phyloP scores from a whole-genome alignment of 192 early-diverging fungal genomes.

The Chytriomyces hyalinus region DNA sequence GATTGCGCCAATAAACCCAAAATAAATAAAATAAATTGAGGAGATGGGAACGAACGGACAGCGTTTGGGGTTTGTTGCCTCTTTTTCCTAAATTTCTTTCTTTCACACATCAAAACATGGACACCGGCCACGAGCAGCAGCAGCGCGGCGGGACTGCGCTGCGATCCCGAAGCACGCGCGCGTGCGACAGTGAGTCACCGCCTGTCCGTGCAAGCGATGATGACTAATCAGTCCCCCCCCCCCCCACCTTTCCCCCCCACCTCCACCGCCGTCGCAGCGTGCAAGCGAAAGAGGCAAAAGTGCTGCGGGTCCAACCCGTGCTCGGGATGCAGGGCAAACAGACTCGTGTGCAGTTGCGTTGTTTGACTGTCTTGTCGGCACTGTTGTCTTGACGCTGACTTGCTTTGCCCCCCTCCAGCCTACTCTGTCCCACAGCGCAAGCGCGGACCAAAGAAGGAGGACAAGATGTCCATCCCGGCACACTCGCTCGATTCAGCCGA shows the following conservation, averaged over 20 bases:
- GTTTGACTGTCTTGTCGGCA: neutral
- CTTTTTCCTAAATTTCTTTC: neutral
- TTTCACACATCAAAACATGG: neutral
- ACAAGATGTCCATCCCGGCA: neutral
- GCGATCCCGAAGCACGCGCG: slow-evolving; percentile 18
- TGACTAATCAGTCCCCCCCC: neutral
- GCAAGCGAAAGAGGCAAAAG: slow-evolving; percentile 34
- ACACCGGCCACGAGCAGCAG: neutral
- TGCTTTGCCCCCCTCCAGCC: neutral
- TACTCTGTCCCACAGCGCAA: slow-evolving; percentile 30
- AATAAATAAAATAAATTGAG: neutral
- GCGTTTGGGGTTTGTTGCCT: neutral
- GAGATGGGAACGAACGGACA: neutral
- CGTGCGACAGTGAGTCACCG: slow-evolving; percentile 8
- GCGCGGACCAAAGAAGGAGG: slow-evolving; percentile 21
- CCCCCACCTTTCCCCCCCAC: neutral
- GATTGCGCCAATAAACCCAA: too few relatives aligned
- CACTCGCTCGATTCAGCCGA: too few relatives aligned
- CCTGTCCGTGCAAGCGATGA: neutral
- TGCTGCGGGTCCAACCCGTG: slow-evolving; percentile 28
- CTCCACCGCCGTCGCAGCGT: neutral
- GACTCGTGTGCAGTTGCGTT: slow-evolving; percentile 14
- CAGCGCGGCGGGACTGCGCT: neutral
- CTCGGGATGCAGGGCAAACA: slow-evolving; percentile 4
- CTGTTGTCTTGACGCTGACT: neutral